Evolutionary conservation across 2,329 filamentous ascomycete genomes (phyloP).

Genomic region (Xylaria sp.): DNA sequence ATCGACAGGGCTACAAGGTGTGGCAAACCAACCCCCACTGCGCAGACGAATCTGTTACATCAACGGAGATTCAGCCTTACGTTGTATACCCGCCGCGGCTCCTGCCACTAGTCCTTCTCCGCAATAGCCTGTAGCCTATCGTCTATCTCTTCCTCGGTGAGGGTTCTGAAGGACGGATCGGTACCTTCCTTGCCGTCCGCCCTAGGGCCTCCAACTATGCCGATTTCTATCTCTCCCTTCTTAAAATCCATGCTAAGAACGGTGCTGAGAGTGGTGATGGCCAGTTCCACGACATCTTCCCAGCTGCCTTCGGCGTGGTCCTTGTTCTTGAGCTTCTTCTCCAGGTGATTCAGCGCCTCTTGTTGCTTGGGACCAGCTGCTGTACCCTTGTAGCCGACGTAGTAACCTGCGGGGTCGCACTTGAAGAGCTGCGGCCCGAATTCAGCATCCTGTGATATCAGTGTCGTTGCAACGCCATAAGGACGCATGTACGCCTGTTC

Average conservation of each 20-base stretch:
- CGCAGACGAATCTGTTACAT: conserved; percentile 37
- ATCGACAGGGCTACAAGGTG: conserved; percentile 25
- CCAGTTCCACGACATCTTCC: conserved; percentile 98
- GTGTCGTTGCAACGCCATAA: conserved; percentile 91
- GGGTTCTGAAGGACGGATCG: conserved; percentile 80
- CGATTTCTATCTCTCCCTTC: conserved; percentile 98
- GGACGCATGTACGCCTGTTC: conserved; percentile 92
- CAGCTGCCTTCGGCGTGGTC: conserved; percentile 89
- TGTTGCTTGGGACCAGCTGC: conserved; percentile 98
- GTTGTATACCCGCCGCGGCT: conserved; percentile 38
- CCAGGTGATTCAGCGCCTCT: conserved; percentile 96
- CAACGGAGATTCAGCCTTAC: conserved; percentile 41
- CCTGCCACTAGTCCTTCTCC: conserved; percentile 85
- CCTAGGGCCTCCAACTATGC: conserved; percentile 90
- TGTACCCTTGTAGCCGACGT: conserved; percentile 97
- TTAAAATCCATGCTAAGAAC: conserved; percentile 99
- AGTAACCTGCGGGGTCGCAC: conserved; percentile 97
- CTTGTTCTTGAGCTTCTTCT: conserved; percentile 99
- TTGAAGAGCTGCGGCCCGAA: conserved; percentile 96
- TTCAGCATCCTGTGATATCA: conserved; percentile 94
- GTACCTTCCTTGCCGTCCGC: conserved; percentile 85
- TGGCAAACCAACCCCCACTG: conserved; percentile 26
- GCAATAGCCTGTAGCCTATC: conserved; percentile 97
- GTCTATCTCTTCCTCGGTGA: conserved; percentile 98
- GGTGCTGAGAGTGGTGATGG: conserved; percentile 93